These are phyloP conservation scores for Aquilaria malaccensis DNA, from an alignment of 345 rosid species.

Conservation along the genomic window DNA sequence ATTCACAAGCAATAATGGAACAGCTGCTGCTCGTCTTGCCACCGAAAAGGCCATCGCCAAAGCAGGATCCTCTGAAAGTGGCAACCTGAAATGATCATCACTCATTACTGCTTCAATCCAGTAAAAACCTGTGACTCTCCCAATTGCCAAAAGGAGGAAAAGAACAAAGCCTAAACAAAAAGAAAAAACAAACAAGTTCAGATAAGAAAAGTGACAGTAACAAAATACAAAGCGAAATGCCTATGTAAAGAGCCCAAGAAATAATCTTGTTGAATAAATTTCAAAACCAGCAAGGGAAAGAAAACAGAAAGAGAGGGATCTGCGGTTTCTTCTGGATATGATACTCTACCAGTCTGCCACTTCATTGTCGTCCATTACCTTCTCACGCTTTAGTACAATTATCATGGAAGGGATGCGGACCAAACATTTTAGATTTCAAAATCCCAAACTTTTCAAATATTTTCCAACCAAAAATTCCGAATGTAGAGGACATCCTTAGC, in stretches of 20 bases:
- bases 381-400: too few species aligned
- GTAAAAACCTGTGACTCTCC: conserved; percentile 4
- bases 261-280: neutral
- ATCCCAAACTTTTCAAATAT: too few species aligned
- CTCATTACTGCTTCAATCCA: conserved; percentile 12
- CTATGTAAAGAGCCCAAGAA: neutral
- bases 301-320: too few species aligned
- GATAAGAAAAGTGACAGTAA: neutral
- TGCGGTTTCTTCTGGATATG: too few species aligned
- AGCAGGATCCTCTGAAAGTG: conserved; percentile 97
- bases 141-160: neutral
- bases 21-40: conserved; percentile 94
- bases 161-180: too few species aligned
- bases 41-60: conserved; percentile 99
- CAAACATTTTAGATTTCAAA: too few species aligned
- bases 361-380: too few species aligned
- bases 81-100: conserved; percentile 46
- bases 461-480: too few species aligned
- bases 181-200: conserved; percentile 3
- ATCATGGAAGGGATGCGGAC: too few species aligned
- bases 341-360: too few species aligned
- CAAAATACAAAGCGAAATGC: neutral
- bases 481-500: too few species aligned
- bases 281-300: too few species aligned
- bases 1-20: conserved; percentile 89